These are phyloP conservation scores for Tubosaeta brunneosetosa DNA, from an alignment of 768 basidiomycete genomes.

Conservation along the genomic window DNA sequence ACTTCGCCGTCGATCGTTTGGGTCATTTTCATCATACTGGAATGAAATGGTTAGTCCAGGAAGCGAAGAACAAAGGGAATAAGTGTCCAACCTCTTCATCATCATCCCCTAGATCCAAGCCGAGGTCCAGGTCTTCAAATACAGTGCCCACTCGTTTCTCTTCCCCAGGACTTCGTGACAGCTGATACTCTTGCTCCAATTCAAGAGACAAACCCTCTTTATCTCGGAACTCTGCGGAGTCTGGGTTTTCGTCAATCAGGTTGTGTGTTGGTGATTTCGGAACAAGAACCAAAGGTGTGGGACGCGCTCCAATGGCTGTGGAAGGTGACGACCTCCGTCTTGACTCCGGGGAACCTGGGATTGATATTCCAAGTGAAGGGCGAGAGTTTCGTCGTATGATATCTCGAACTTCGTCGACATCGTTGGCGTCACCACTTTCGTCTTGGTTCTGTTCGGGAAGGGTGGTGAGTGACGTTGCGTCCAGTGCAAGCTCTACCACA, in stretches of 20 bases:
- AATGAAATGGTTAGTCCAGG: constrained; percentile 12
- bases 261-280: constrained; percentile 31
- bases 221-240: constrained; percentile 6
- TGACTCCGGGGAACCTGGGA: constrained; percentile 38
- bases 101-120: constrained; percentile 38
- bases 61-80: neutral
- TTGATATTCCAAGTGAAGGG: constrained; percentile 29
- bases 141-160: constrained; percentile 44
- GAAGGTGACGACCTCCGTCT: constrained; percentile 35
- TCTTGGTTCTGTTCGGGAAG: constrained; percentile 24
- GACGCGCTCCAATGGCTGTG: constrained; percentile 36
- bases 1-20: constrained; percentile 69
- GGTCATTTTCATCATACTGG: constrained; percentile 67
- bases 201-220: constrained; percentile 22
- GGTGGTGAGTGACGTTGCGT: constrained; percentile 35
- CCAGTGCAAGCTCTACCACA: constrained; percentile 50
- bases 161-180: constrained; percentile 33
- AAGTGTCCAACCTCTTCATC: constrained; percentile 38
- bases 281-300: constrained; percentile 55
- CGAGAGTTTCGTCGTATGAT: constrained; percentile 40
- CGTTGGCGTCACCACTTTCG: constrained; percentile 30
- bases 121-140: constrained; percentile 45
- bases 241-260: constrained; percentile 24
- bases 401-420: constrained; percentile 32
- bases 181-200: constrained; percentile 26